These are phyloP conservation scores for Physcomitrium patens DNA, from an alignment of 225 moss, liverwort and hornwort genomes.

Conservation along the genomic window DNA sequence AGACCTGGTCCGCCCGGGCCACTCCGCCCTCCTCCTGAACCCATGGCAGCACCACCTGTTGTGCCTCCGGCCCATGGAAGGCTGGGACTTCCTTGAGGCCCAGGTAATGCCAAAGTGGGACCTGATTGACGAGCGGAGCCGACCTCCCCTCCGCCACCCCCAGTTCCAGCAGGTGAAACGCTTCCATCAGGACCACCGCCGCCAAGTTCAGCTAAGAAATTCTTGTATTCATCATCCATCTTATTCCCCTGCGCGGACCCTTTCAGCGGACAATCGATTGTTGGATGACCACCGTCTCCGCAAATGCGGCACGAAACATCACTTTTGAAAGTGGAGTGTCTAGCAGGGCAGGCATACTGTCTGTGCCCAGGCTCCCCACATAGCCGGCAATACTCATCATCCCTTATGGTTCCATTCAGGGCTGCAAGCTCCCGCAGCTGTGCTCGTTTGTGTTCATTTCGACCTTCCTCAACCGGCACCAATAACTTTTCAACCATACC, in stretches of 20 bases:
- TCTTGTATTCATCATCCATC: constrained; percentile 99
- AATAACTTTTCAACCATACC: constrained; percentile 97
- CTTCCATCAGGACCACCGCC: constrained; percentile 81
- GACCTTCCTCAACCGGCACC: constrained; percentile 94
- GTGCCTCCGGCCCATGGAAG: constrained; percentile 88
- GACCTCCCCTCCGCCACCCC: constrained; percentile 67
- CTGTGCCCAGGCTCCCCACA: constrained; percentile 98
- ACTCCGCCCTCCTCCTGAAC: constrained; percentile 55
- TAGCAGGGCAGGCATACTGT: constrained; percentile 96
- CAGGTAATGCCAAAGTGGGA: constrained; percentile 78
- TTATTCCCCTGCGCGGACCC: constrained; percentile 97
- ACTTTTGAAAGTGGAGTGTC: constrained; percentile 97
- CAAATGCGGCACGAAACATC: constrained; percentile 98
- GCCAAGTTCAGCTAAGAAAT: constrained; percentile 94
- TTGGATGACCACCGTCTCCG: constrained; percentile 99
- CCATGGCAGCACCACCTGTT: constrained; percentile 57
- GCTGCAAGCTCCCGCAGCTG: constrained; percentile 95
- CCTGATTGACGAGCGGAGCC: constrained; percentile 76
- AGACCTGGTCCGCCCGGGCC: constrained; percentile 55
- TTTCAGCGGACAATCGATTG: constrained; percentile 97
- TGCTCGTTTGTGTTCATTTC: constrained; percentile 96
- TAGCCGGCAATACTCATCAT: constrained; percentile 97
- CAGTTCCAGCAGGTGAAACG: constrained; percentile 59
- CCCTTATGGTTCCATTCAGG: constrained; percentile 96
- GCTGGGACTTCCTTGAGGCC: constrained; percentile 69